Evolutionary conservation across 805 yeast genomes (phyloP).

Genomic region (Yarrowia deformans): DNA sequence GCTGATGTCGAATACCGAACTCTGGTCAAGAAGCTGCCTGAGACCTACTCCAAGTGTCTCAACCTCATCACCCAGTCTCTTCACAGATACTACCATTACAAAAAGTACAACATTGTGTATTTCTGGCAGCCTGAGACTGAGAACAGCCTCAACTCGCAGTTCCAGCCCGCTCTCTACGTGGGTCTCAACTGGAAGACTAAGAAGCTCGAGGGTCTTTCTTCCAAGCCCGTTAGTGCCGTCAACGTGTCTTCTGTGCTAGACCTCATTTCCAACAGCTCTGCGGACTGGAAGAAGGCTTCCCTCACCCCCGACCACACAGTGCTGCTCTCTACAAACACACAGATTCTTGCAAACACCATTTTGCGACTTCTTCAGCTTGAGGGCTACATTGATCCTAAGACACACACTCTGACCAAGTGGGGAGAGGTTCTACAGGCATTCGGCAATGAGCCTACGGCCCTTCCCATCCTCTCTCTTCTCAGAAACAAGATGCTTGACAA

Average conservation of each 20-base stretch:
- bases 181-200: constrained; percentile 39
- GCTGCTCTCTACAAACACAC: constrained; percentile 54
- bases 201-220: constrained; percentile 1
- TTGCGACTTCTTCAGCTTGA: constrained; percentile 61
- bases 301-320: constrained; percentile 41
- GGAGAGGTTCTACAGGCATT: constrained; percentile 57
- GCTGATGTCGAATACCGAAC: constrained; percentile 63
- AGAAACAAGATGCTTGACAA: constrained; percentile 45
- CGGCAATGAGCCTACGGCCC: constrained; percentile 38
- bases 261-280: constrained; percentile 47
- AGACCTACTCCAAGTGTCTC: constrained; percentile 65
- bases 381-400: constrained; percentile 55
- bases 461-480: constrained; percentile 44
- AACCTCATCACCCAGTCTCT: constrained; percentile 73
- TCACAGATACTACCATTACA: constrained; percentile 85
- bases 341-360: constrained; percentile 63
- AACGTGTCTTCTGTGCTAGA: constrained; percentile 48
- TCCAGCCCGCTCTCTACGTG: constrained; percentile 39
- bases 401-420: constrained; percentile 57
- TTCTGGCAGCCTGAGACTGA: constrained; percentile 50
- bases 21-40: constrained; percentile 54
- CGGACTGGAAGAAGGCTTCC: constrained; percentile 32
- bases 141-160: constrained; percentile 42
- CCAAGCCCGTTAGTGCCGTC: constrained; percentile 15
- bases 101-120: constrained; percentile 65